Evolutionary conservation across 805 yeast genomes (phyloP).

Genomic region (Cyberlindnera galapagoensis): DNA sequence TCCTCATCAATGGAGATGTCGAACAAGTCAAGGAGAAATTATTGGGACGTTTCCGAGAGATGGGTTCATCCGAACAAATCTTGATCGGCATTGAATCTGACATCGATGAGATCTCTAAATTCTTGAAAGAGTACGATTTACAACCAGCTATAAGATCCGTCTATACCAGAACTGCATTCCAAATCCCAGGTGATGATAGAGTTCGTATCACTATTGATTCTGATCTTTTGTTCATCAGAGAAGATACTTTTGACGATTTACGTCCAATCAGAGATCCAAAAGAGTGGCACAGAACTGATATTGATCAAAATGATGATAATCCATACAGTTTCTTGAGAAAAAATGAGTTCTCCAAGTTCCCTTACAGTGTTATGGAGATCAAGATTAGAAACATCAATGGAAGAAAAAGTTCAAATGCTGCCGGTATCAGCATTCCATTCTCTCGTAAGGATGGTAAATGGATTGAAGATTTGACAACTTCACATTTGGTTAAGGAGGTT

Average conservation of each 20-base stretch:
- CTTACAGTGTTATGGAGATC: slow-evolving; percentile 84
- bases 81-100: slow-evolving; percentile 47
- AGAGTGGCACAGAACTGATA: slow-evolving; percentile 88
- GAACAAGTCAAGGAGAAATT: slow-evolving; percentile 41
- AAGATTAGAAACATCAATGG: slow-evolving; percentile 47
- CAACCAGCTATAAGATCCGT: slow-evolving; percentile 85
- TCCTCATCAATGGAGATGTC: slow-evolving; percentile 48
- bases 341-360: slow-evolving; percentile 81
- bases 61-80: slow-evolving; percentile 46
- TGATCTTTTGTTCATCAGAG: slow-evolving; percentile 81
- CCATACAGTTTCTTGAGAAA: slow-evolving; percentile 72
- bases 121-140: slow-evolving; percentile 57
- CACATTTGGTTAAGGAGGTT: slow-evolving; percentile 85
- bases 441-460: slow-evolving; percentile 55
- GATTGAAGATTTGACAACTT: slow-evolving; percentile 80
- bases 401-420: slow-evolving; percentile 26
- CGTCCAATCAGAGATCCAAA: slow-evolving; percentile 87
- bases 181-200: slow-evolving; percentile 95
- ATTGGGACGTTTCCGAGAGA: slow-evolving; percentile 54
- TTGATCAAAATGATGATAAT: slow-evolving; percentile 68
- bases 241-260: slow-evolving; percentile 77
- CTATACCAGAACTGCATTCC: slow-evolving; percentile 91
- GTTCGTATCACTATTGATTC: slow-evolving; percentile 88
- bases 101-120: slow-evolving; percentile 54
- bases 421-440: slow-evolving; percentile 31